Base-by-base conservation (phyloP, 805 yeast species). In the Nakazawaea anatomiae region DNA sequence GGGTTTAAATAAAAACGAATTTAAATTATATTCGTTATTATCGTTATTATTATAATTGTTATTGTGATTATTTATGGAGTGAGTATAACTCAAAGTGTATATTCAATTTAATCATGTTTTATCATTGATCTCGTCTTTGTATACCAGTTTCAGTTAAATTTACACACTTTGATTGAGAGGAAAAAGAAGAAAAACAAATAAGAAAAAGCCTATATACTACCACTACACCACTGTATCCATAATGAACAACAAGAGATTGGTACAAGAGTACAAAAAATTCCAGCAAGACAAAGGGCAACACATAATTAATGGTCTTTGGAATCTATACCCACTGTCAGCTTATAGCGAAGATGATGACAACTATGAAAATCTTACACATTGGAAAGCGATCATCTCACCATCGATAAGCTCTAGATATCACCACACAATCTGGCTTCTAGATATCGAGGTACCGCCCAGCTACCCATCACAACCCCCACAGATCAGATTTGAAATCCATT, bases 391-490 rank as follows among this genome's bases (percentile, higher is more conserved):
- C 2, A 71, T 83, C 9, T 11, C 36, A 29, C 42, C 43, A 14
- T 31, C 42, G 8, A 59, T 62, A 32, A 83, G 85, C 11, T 82
- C 83, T 0, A 48, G 54, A 25, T 74, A 85, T 1, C 77, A 71
- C 43, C 65, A 69, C 12, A 79, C 79, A 3, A 60, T 63, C 44
- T 85, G 88, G 81, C 63, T 63, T 27, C 62, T 85, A 36, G 60
- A 57, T 1, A 77, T 85, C 5, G 46, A 55, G 0, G 66, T 83
- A 1, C 76, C 81, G 0, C 18, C 49, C 0, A 65, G 66, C 14
- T 85, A 85, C 55, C 92, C 92, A 0, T 60, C 72, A 7, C 60
- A 65, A 6, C 88, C 91, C 0, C 92, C 91, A 3, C 54, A 51
- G 10, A 71, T 84, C 48, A 64, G 57, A 49, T 85, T 85, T 56